phyloP scores from a whole-genome alignment of 495 filamentous ascomycete genomes.

The Hypoxylon intermedium region DNA sequence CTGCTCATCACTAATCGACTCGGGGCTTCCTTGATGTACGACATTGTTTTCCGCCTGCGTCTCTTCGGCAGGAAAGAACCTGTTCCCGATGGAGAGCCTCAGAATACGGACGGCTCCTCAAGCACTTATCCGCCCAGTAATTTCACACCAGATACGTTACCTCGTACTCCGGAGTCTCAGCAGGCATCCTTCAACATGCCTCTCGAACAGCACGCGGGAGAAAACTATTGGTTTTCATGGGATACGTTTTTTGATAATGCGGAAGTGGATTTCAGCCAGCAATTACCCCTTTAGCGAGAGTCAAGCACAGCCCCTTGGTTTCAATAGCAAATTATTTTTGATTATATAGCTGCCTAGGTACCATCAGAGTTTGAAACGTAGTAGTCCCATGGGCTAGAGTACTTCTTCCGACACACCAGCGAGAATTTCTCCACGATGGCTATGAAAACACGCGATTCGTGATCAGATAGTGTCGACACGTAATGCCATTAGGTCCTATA shows the following conservation, averaged over 20 bases:
- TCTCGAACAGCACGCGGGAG: background rate
- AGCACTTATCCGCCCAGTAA: background rate
- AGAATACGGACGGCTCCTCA: background rate
- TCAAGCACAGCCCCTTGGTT: background rate
- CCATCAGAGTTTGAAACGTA: too few relatives aligned
- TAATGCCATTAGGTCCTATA: too few relatives aligned
- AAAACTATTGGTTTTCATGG: slow-evolving; percentile 7
- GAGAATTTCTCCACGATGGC: too few relatives aligned
- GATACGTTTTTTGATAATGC: background rate
- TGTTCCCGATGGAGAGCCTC: background rate
- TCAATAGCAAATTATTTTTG: background rate
- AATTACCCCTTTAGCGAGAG: background rate
- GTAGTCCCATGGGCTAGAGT: too few relatives aligned
- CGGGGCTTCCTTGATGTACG: slow-evolving; percentile 3
- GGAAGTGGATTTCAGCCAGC: background rate
- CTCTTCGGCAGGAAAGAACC: background rate
- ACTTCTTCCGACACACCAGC: too few relatives aligned
- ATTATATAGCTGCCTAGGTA: too few relatives aligned
- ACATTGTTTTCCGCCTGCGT: slow-evolving; percentile 1
- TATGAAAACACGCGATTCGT: too few relatives aligned
- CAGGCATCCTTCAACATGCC: background rate
- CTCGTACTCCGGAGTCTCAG: background rate
- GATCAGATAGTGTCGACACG: too few relatives aligned
- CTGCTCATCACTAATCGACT: slow-evolving; percentile 3
- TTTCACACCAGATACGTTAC: background rate